Percentiles rank a stretch among this genome's conserved stretches.
phyloP scores from a whole-genome alignment of 2,329 filamentous ascomycete genomes.

The Huntiella bhutanensis region DNA sequence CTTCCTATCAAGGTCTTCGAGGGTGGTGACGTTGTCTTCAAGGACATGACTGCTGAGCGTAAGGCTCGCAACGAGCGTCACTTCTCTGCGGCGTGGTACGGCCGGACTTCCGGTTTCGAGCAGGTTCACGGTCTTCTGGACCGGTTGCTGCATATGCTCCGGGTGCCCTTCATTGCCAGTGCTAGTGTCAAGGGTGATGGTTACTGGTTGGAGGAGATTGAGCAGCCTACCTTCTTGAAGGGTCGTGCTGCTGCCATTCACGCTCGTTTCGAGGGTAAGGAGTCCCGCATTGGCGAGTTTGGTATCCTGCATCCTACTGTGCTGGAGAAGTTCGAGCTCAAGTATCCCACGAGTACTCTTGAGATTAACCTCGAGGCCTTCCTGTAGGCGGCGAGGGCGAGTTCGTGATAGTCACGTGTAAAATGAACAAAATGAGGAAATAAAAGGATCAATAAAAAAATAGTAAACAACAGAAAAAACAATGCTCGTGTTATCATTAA shows the following conservation, averaged over 20 bases:
- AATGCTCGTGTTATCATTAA: conserved; percentile 1
- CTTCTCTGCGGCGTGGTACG: conserved; percentile 91
- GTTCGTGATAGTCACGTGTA: conserved; percentile 7
- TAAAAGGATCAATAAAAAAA: conserved; percentile 11
- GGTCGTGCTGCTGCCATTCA: conserved; percentile 78
- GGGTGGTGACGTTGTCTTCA: conserved; percentile 78
- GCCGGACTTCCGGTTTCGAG: conserved; percentile 88
- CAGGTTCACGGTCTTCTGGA: conserved; percentile 87
- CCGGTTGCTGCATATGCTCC: conserved; percentile 80
- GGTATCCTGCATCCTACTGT: conserved; percentile 88
- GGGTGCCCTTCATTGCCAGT: conserved; percentile 56
- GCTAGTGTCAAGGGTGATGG: conserved; percentile 38
- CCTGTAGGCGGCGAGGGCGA: conserved; percentile 33
- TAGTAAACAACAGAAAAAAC: conserved; percentile 10
- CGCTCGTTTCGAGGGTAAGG: conserved; percentile 54
- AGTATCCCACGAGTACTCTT: conserved; percentile 79
- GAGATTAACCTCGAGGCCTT: conserved; percentile 93
- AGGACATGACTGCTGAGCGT: conserved; percentile 63
- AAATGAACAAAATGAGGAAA: conserved; percentile 9
- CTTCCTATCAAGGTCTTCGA: conserved; percentile 89
- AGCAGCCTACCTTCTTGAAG: conserved; percentile 79
- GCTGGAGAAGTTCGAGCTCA: conserved; percentile 81
- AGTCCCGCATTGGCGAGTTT: conserved; percentile 60
- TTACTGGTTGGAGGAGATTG: conserved; percentile 89
- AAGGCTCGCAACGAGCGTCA: conserved; percentile 84